Percentiles rank a stretch among this genome's conserved stretches.
phyloP scores from a whole-genome alignment of 2,329 filamentous ascomycete species.

The Aspergillus quadrilineatus region DNA sequence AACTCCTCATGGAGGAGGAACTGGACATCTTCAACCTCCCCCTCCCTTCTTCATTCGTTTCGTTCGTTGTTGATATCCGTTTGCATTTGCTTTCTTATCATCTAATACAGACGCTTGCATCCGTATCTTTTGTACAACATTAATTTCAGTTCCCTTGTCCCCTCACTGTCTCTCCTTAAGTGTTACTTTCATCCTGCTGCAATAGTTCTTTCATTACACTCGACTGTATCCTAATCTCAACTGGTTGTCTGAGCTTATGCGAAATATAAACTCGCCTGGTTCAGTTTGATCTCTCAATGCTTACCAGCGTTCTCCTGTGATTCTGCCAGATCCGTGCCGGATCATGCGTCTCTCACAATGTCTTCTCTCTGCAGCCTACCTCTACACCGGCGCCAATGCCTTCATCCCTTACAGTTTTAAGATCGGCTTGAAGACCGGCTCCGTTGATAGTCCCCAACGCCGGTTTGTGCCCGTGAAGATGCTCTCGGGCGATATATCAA shows the following conservation, averaged over 20 bases:
- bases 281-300: slow-evolving; percentile 9
- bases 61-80: slow-evolving; percentile 5
- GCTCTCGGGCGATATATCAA: slow-evolving; percentile 9
- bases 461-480: slow-evolving; percentile 37
- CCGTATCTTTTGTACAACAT: slow-evolving; percentile 9
- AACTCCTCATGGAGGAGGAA: slow-evolving; percentile 5
- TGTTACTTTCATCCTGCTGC: slow-evolving; percentile 9
- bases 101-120: neutral
- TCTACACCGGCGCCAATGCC: slow-evolving; percentile 39
- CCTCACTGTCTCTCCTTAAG: slow-evolving; percentile 5
- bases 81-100: neutral
- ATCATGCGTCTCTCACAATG: slow-evolving; percentile 42
- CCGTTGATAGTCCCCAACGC: slow-evolving; percentile 22
- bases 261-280: neutral
- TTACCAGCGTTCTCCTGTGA: neutral
- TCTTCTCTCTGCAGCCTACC: slow-evolving; percentile 31
- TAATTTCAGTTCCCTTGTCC: neutral
- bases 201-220: slow-evolving; percentile 2
- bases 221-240: slow-evolving; percentile 1
- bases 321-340: slow-evolving; percentile 16
- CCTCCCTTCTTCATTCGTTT: neutral
- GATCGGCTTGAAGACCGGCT: slow-evolving; percentile 16
- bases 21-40: slow-evolving; percentile 7
- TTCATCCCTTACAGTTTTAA: slow-evolving; percentile 45
- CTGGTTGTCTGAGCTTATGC: neutral